Percentiles rank a stretch among this genome's conserved stretches.
Conservation (phyloP, 768 basidiomycete species). For the Hericium erinaceus region DNA sequence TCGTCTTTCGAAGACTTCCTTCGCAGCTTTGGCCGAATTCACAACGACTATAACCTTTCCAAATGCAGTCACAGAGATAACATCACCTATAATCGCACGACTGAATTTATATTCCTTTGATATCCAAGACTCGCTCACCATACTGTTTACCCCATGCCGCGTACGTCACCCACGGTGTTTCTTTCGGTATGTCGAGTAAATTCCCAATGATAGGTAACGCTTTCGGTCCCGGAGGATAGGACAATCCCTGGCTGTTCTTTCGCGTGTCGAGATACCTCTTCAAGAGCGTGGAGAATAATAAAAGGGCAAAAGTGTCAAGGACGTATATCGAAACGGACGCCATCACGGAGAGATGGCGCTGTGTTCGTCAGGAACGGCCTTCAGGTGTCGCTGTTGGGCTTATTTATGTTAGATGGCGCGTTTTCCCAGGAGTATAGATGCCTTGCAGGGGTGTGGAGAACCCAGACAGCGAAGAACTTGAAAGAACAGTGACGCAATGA, state of each 20-base stretch:
- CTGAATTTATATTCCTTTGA: not conserved
- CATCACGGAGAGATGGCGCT: too few species aligned
- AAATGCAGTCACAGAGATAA: not conserved
- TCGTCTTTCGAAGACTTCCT: not conserved
- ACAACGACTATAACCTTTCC: not conserved
- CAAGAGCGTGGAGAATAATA: too few species aligned
- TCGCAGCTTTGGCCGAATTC: not conserved
- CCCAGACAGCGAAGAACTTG: too few species aligned
- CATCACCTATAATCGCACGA: not conserved
- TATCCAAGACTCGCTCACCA: conserved; percentile 2
- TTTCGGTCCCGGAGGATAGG: conserved; percentile 12
- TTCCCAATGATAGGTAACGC: conserved; percentile 12
- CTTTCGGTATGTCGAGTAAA: conserved; percentile 8
- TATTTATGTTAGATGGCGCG: too few species aligned
- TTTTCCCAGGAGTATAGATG: too few species aligned
- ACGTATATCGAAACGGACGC: too few species aligned
- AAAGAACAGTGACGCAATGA: too few species aligned
- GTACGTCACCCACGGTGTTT: conserved; percentile 8
- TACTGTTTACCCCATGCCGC: conserved; percentile 11
- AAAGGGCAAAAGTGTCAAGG: too few species aligned
- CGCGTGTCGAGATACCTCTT: not conserved
- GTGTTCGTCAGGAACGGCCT: too few species aligned
- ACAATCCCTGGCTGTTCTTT: not conserved
- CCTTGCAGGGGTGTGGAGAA: too few species aligned
- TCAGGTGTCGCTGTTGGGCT: too few species aligned